Evolutionary conservation across 495 filamentous ascomycete genomes (phyloP).

Genomic region (Xylaria cubensis): DNA sequence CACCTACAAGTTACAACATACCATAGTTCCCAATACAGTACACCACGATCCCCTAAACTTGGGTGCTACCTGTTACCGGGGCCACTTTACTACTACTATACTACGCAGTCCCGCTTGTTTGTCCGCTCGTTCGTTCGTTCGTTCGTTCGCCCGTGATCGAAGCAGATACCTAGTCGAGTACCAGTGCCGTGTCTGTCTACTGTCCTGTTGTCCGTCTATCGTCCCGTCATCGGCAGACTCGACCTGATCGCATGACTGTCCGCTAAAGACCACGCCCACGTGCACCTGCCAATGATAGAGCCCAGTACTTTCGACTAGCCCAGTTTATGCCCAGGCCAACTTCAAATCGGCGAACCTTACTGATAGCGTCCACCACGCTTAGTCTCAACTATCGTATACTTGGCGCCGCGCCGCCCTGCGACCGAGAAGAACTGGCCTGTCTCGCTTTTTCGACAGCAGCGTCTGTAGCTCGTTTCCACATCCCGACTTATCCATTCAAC

Average conservation of each 20-base stretch:
- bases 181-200: not conserved
- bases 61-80: slow-evolving; percentile 3
- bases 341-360: slow-evolving; percentile 23
- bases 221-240: slow-evolving; percentile 11
- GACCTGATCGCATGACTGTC: slow-evolving; percentile 24
- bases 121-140: slow-evolving; percentile 13
- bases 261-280: not conserved
- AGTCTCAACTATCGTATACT: slow-evolving; percentile 25
- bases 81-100: not conserved
- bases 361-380: slow-evolving; percentile 21
- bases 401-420: slow-evolving; percentile 19
- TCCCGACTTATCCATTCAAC: not conserved
- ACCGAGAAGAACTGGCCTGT: slow-evolving; percentile 11
- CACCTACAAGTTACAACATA: not conserved
- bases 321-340: slow-evolving; percentile 25
- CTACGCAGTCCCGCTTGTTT: not conserved
- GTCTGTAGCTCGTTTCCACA: not conserved
- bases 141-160: slow-evolving; percentile 14
- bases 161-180: not conserved
- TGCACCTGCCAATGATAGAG: slow-evolving; percentile 26
- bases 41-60: not conserved
- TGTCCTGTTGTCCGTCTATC: not conserved
- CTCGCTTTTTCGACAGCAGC: slow-evolving; percentile 7
- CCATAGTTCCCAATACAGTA: slow-evolving; percentile 5
- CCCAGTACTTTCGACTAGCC: slow-evolving; percentile 22